phyloP scores from a whole-genome alignment of 1,284 basidiomycete species.

The Testicularia cyperi region DNA sequence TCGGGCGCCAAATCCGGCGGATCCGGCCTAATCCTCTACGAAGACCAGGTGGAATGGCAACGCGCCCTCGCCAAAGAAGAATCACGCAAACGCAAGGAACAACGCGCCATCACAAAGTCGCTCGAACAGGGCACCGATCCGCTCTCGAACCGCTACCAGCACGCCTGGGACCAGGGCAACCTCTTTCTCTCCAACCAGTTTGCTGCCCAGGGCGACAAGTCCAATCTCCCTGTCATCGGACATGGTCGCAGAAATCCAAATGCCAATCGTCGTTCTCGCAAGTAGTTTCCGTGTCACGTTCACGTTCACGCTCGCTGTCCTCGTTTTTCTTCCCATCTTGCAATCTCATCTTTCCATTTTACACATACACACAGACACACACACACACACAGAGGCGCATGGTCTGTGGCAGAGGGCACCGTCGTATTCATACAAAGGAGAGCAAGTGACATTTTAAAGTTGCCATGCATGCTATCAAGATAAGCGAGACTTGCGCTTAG shows the following conservation, averaged over 20 bases:
- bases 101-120: slow-evolving; percentile 36
- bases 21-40: slow-evolving; percentile 48
- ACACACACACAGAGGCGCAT: too few relatives aligned
- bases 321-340: background rate
- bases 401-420: too few relatives aligned
- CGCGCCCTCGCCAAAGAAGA: slow-evolving; percentile 46
- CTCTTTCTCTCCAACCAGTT: slow-evolving; percentile 44
- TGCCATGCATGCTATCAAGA: background rate
- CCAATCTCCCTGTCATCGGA: slow-evolving; percentile 52
- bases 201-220: slow-evolving; percentile 13
- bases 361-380: too few relatives aligned
- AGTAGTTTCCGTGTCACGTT: slow-evolving; percentile 2
- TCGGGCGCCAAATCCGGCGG: slow-evolving; percentile 45
- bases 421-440: too few relatives aligned
- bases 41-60: slow-evolving; percentile 59
- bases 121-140: slow-evolving; percentile 48
- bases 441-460: background rate
- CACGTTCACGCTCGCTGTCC: background rate
- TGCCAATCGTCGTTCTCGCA: slow-evolving; percentile 34
- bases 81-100: slow-evolving; percentile 49
- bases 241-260: slow-evolving; percentile 58
- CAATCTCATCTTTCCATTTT: background rate
- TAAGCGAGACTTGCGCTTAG: slow-evolving; percentile 21
- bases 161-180: slow-evolving; percentile 54
- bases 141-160: slow-evolving; percentile 52